Evolutionary conservation across 225 moss, liverwort and hornwort species (phyloP), one percentile per base, ranked within the genome.

Genomic region (Lunularia cruciata): DNA sequence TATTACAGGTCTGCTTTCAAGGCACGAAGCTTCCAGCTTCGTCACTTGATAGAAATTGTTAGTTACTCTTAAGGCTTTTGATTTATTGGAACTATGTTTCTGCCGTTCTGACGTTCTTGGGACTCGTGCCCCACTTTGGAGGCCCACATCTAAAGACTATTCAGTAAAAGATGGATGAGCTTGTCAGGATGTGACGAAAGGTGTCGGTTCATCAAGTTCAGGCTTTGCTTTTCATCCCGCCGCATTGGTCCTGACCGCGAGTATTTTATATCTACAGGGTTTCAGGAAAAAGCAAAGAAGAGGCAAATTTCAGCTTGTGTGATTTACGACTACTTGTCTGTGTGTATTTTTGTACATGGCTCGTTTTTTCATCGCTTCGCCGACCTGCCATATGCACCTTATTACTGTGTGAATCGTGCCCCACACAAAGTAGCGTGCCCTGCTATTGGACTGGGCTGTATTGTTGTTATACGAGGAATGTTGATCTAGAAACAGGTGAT

Each of bases 281-380:
- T 82, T 71, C 27, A 74, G 45, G 77, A 82, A 72, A 45, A 82
- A 82, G 67, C 77, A 61, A 72, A 27, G 61, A 15, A 77, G 74
- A 60, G 77, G 77, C 51, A 82, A 82, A 67, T 82, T 82, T 45
- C 82, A 78, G 68, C 74, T 82, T 36, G 74, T 52, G 19, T 82
- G 73, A 81, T 38, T 4, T 8, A 31, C 25, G 27, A 52, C 10
- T 1, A 30, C 13, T 27, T 16, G 32, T 19, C 13, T 18, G 11
- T 65, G 26, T 8, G 37, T 48, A 33, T 33, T 22, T 59, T 36
- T 57, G 63, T 58, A 57, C 59, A 43, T 67, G 51, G 28, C 40
- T 64, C 6, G 46, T 58, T 58, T 70, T 39, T 67, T 36, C 32
- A 56, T 20, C 61, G 5, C 0, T 20, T 20, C 52, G 55, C n/a